phyloP scores from a whole-genome alignment of 2,329 filamentous ascomycete genomes.

The Zymoseptoria tritici region DNA sequence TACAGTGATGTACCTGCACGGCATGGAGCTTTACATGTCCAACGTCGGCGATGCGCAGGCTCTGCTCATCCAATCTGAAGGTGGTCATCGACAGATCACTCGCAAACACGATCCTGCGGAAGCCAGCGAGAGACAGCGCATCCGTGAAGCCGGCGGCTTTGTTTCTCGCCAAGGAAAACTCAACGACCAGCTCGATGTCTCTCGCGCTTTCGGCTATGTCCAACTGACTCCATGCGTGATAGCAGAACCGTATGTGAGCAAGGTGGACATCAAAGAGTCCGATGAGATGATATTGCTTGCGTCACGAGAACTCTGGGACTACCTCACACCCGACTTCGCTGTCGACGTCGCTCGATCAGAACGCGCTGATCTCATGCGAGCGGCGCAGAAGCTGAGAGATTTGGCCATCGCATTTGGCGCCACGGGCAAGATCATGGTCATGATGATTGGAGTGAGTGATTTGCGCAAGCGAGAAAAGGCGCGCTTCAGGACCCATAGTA shows the following conservation, averaged over 20 bases:
- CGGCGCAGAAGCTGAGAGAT: constrained; percentile 88
- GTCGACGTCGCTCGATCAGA: constrained; percentile 87
- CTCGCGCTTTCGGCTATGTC: constrained; percentile 89
- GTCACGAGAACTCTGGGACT: constrained; percentile 92
- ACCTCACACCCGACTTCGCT: constrained; percentile 78
- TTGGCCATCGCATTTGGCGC: constrained; percentile 93
- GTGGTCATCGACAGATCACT: constrained; percentile 74
- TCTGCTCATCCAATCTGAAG: constrained; percentile 87
- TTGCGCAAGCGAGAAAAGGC: constrained; percentile 78
- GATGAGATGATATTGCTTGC: constrained; percentile 92
- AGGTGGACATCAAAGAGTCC: constrained; percentile 71
- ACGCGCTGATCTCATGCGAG: constrained; percentile 84
- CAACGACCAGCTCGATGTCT: constrained; percentile 86
- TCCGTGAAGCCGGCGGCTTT: constrained; percentile 89
- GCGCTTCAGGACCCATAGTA: constrained; percentile 68
- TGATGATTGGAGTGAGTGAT: constrained; percentile 92
- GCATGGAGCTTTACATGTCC: constrained; percentile 84
- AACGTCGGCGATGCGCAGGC: constrained; percentile 95
- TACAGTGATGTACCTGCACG: constrained; percentile 81
- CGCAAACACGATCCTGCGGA: constrained; percentile 91
- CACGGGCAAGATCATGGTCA: constrained; percentile 94
- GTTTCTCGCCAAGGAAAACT: constrained; percentile 90
- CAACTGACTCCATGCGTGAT: constrained; percentile 89
- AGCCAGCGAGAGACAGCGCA: constrained; percentile 72
- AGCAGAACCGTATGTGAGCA: constrained; percentile 75